phyloP scores from a whole-genome alignment of 2,329 filamentous ascomycete species.

The Pseudocercospora ulei region DNA sequence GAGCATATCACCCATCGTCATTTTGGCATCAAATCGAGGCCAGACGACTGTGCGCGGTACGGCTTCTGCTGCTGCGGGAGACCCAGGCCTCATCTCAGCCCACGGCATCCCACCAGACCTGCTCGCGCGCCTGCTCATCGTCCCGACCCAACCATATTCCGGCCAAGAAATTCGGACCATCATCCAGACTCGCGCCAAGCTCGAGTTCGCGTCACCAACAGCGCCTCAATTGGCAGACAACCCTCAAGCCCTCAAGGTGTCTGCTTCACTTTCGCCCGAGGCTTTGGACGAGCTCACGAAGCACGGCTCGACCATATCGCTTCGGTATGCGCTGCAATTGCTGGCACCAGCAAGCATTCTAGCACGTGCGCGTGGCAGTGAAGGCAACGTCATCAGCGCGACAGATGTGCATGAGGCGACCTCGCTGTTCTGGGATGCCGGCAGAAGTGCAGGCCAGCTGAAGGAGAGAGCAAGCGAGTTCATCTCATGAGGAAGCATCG shows the following conservation, averaged over 20 bases:
- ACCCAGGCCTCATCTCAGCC: constrained; percentile 59
- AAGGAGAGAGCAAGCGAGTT: constrained; percentile 30
- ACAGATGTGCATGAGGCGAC: constrained; percentile 49
- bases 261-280: constrained; percentile 65
- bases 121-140: constrained; percentile 83
- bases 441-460: constrained; percentile 39
- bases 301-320: constrained; percentile 76
- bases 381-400: constrained; percentile 38
- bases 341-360: constrained; percentile 84
- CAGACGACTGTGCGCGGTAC: constrained; percentile 83
- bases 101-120: constrained; percentile 94
- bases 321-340: constrained; percentile 88
- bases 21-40: constrained; percentile 92
- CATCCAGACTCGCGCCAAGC: constrained; percentile 62
- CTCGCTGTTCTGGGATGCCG: constrained; percentile 42
- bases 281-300: constrained; percentile 80
- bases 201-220: constrained; percentile 34
- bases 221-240: constrained; percentile 31
- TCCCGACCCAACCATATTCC: constrained; percentile 84
- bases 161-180: constrained; percentile 87
- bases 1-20: constrained; percentile 88
- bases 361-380: constrained; percentile 55
- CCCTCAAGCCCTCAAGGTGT: constrained; percentile 54
- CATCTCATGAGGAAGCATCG: constrained; percentile 29
- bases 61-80: constrained; percentile 45